A percentile compares a stretch with the other conserved stretches of the same genome.
phyloP scores from a whole-genome alignment of 1,284 basidiomycete species.

The Thecaphora thlaspeos region DNA sequence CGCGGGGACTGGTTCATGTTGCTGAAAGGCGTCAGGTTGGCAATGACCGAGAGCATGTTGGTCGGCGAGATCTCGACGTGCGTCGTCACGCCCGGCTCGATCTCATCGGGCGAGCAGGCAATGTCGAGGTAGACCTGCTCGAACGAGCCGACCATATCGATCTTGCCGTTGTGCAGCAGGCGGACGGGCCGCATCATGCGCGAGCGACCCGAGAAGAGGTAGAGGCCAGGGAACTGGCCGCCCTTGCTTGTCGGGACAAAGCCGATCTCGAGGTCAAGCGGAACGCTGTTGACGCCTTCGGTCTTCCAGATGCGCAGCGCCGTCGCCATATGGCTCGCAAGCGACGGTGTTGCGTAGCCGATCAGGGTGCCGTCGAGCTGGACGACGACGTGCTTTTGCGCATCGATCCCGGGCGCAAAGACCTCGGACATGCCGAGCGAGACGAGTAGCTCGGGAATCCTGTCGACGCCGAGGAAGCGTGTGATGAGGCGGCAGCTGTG shows the following conservation, averaged over 20 bases:
- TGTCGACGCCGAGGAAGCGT: conserved; percentile 70
- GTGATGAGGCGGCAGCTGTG: conserved; percentile 91
- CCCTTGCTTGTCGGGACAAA: conserved; percentile 84
- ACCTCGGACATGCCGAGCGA: conserved; percentile 93
- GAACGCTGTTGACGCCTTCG: conserved; percentile 73
- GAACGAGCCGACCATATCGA: conserved; percentile 91
- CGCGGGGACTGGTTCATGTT: conserved; percentile 85
- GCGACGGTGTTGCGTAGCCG: conserved; percentile 81
- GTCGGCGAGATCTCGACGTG: conserved; percentile 95
- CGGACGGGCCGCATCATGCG: conserved; percentile 99
- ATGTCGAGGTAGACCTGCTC: conserved; percentile 99
- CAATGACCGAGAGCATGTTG: conserved; percentile 80
- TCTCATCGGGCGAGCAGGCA: conserved; percentile 84
- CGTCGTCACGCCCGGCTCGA: conserved; percentile 72
- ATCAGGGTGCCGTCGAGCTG: conserved; percentile 93
- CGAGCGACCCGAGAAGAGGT: conserved; percentile 81
- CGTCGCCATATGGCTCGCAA: conserved; percentile 77
- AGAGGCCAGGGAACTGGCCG: conserved; percentile 95
- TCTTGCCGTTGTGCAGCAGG: conserved; percentile 77
- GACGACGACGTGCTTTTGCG: conserved; percentile 77
- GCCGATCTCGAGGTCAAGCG: conserved; percentile 93
- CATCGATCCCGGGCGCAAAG: conserved; percentile 74
- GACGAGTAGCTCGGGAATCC: conserved; percentile 78
- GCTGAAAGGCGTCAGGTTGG: conserved; percentile 69
- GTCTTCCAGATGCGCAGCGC: conserved; percentile 94